Percentiles rank a stretch among this genome's conserved stretches.
These are phyloP conservation scores for Pseudogymnoascus sp. DNA, from an alignment of 2,329 filamentous ascomycete species.

Conservation along the genomic window DNA sequence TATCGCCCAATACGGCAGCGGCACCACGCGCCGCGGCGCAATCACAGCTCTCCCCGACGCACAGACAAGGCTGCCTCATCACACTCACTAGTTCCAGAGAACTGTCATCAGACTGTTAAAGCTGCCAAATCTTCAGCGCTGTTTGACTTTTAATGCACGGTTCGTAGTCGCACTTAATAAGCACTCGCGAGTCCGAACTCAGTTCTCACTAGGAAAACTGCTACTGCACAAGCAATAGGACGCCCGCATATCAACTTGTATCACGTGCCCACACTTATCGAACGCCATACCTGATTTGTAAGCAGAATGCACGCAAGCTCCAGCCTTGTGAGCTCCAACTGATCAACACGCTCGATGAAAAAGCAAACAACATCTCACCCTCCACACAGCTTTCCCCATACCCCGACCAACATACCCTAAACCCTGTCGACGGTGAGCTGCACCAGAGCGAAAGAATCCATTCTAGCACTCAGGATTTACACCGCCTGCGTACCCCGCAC, in stretches of 20 bases:
- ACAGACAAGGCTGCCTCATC: neutral
- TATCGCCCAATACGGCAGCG: neutral
- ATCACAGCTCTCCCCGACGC: neutral
- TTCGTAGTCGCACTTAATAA: neutral
- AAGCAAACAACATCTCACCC: neutral
- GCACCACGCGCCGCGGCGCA: neutral
- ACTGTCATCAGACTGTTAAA: neutral
- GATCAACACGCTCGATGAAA: neutral
- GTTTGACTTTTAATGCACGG: neutral
- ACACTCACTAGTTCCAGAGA: neutral
- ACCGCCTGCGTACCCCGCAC: conserved; percentile 1
- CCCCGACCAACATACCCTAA: neutral
- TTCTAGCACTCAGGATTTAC: neutral
- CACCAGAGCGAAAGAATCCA: neutral
- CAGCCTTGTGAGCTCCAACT: neutral
- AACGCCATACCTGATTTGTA: conserved; percentile 2
- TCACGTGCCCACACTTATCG: neutral
- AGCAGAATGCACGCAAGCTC: neutral
- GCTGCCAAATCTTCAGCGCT: neutral
- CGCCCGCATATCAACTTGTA: neutral
- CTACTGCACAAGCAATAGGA: neutral
- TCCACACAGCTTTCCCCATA: neutral
- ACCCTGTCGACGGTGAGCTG: neutral
- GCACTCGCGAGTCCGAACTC: neutral
- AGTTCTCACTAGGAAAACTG: neutral